Evolutionary conservation across 2,329 filamentous ascomycete species (phyloP), one percentile per base, ranked within the genome.

Genomic region (Penicillium sp.): DNA sequence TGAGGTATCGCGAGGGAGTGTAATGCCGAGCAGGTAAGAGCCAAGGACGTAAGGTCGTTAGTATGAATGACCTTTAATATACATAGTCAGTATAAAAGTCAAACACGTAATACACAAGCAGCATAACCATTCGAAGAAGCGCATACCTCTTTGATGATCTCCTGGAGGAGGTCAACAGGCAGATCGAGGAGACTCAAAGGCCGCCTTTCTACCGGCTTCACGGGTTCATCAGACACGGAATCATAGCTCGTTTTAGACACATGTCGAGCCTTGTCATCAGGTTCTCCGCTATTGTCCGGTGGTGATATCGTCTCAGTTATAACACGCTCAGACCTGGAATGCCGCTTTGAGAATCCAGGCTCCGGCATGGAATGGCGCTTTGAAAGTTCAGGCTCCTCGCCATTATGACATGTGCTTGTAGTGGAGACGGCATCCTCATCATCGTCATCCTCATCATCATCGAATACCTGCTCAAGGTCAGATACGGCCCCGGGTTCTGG

Each of bases 41-140:
- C 91, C 46, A 95, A 84, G 15, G 91, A 88, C 0, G 90, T 92
- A 64, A 95, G 82, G 75, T 95, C 91, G 75, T 93, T 94, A 5
- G 90, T 92, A 72, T 93, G 89, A 4, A 89, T 91, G 58, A 93
- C 85, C 90, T 92, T 60, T 71, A 58, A 45, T 13, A 17, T 26
- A 31, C 29, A 23, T 19, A 44, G 19, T 59, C 9, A 59, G 29
- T 44, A 50, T 30, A 5, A 8, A 30, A 48, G 19, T 21, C 7
- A 29, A 55, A 44, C n/a, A 21, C 21, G 21, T 21, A 21, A 21
- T 21, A 21, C 21, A 21, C 21, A 21, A 21, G 1, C 21, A 13
- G 7, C 5, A 29, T 31, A 7, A 21, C 9, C 3, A 7, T 48
- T 26, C 8, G 19, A 11, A 19, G 30, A 21, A n/a, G 13, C 50